Conservation (phyloP, 2,329 filamentous ascomycete species). For the Botrytis porri region DNA sequence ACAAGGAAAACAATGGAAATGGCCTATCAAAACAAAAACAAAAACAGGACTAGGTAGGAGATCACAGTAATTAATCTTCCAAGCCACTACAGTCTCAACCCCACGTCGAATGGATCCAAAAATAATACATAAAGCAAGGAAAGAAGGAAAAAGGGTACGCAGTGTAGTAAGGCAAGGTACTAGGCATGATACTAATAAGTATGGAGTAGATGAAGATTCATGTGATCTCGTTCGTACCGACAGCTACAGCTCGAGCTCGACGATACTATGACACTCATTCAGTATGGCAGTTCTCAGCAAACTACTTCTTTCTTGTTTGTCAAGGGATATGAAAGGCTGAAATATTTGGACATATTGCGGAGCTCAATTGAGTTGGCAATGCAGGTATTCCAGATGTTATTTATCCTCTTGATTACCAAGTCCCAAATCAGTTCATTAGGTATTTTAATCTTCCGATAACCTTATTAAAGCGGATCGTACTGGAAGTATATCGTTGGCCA, state of each 20-base stretch:
- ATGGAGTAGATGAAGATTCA: not conserved
- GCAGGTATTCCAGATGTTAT: slow-evolving; percentile 6
- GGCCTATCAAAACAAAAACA: slow-evolving; percentile 12
- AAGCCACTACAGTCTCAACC: slow-evolving; percentile 8
- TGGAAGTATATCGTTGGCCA: not conserved
- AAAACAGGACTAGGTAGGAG: not conserved
- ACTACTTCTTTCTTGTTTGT: not conserved
- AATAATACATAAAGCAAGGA: not conserved
- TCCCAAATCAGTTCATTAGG: slow-evolving; percentile 3
- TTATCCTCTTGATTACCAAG: not conserved
- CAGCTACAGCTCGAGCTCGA: not conserved
- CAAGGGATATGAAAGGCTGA: not conserved
- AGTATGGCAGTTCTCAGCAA: not conserved
- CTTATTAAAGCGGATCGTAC: not conserved
- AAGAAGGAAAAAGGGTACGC: not conserved
- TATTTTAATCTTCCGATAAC: slow-evolving; percentile 5
- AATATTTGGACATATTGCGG: not conserved
- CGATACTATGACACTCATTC: not conserved
- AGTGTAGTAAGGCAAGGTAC: not conserved
- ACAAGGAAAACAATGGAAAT: slow-evolving; percentile 5
- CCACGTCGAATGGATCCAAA: not conserved
- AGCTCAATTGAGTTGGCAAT: slow-evolving; percentile 15
- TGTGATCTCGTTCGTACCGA: not conserved
- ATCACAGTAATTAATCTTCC: not conserved
- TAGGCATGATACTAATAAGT: not conserved